phyloP scores from a whole-genome alignment of 2,329 filamentous ascomycete genomes.

The Talaromyces albobiverticillius region DNA sequence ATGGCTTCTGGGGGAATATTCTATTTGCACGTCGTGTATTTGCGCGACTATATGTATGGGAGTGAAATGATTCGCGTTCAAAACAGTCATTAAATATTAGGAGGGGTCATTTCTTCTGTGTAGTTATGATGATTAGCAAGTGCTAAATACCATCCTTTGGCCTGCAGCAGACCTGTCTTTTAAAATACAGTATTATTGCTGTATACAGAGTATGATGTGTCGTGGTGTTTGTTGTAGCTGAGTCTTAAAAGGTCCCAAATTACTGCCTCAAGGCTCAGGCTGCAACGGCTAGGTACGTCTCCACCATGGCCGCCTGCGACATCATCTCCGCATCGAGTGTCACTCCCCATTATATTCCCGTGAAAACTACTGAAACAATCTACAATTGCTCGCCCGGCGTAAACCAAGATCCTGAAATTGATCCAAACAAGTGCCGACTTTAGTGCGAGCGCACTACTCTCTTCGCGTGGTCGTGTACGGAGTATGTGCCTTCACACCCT shows the following conservation, averaged over 20 bases:
- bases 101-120: too few relatives aligned
- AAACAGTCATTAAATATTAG: neutral
- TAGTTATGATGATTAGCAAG: too few relatives aligned
- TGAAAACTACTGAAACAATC: neutral
- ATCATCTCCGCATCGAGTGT: slow-evolving; percentile 12
- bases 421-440: neutral
- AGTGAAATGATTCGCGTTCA: slow-evolving; percentile 22
- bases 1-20: slow-evolving; percentile 37
- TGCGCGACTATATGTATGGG: neutral
- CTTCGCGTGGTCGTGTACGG: neutral
- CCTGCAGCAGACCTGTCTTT: neutral
- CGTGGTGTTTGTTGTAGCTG: neutral
- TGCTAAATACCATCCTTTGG: too few relatives aligned
- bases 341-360: slow-evolving; percentile 5
- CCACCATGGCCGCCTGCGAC: slow-evolving; percentile 6
- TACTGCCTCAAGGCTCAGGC: slow-evolving; percentile 14
- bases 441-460: neutral
- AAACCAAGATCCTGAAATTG: neutral
- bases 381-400: neutral
- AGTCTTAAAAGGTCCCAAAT: neutral
- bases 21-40: slow-evolving; percentile 18
- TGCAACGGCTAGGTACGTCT: neutral
- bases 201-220: too few relatives aligned
- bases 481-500: neutral
- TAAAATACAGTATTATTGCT: neutral